A percentile compares a stretch with the other conserved stretches of the same genome.
These are phyloP conservation scores for Schizochytrium sp. DNA, from an alignment of 108 stramenopile genomes.

Conservation along the genomic window DNA sequence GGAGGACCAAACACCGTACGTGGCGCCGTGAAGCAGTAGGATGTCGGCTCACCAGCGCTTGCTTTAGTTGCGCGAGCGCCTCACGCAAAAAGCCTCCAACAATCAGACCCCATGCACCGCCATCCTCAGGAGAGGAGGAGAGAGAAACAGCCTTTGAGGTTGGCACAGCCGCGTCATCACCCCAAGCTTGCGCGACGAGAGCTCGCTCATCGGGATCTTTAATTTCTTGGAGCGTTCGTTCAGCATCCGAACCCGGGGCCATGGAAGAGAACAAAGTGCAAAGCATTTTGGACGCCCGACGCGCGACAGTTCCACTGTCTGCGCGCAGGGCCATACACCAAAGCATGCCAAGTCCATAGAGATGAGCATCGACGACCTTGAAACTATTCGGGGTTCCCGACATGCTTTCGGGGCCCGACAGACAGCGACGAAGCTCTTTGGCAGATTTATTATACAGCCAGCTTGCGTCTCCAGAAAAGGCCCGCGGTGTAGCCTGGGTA, in stretches of 20 bases:
- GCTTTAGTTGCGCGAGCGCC: not conserved
- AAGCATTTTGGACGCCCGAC: not conserved
- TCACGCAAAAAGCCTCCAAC: conserved; percentile 13
- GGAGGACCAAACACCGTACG: not conserved
- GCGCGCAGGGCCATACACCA: not conserved
- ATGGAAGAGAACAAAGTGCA: not conserved
- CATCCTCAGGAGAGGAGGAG: not conserved
- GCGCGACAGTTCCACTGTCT: not conserved
- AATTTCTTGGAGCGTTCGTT: not conserved
- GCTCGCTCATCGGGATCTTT: not conserved
- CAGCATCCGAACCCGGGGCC: not conserved
- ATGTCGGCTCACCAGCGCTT: not conserved
- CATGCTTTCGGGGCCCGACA: not conserved
- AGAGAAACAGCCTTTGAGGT: no score
- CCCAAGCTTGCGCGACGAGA: not conserved
- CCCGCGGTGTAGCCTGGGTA: not conserved
- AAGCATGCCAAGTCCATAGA: not conserved
- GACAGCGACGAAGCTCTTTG: not conserved
- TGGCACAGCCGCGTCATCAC: no score
- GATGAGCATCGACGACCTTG: not conserved
- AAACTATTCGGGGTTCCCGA: not conserved
- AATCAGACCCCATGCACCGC: not conserved
- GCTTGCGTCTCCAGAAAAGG: not conserved
- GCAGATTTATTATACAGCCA: not conserved
- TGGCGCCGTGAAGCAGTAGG: not conserved